These are phyloP conservation scores for Cryphonectria japonica DNA, from an alignment of 2,329 filamentous ascomycete species.

Conservation along the genomic window DNA sequence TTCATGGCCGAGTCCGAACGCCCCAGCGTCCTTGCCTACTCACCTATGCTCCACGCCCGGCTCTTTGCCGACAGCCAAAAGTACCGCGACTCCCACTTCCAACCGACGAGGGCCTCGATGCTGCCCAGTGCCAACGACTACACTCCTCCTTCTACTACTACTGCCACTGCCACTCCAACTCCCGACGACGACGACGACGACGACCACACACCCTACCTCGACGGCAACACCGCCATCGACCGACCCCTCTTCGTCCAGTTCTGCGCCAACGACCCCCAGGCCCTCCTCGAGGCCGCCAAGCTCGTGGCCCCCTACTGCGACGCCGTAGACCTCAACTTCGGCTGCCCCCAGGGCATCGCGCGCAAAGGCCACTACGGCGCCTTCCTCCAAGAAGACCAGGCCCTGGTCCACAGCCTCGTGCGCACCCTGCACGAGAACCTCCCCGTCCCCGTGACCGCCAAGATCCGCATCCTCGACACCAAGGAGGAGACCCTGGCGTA, in stretches of 20 bases:
- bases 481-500: conserved; percentile 87
- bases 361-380: conserved; percentile 88
- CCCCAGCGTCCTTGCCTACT: conserved; percentile 78
- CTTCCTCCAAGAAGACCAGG: conserved; percentile 92
- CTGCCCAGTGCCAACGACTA: conserved; percentile 16
- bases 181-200: conserved; percentile 31
- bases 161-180: conserved; percentile 24
- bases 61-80: conserved; percentile 77
- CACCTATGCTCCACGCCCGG: conserved; percentile 94
- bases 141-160: conserved; percentile 24
- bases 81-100: conserved; percentile 81
- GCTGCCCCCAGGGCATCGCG: conserved; percentile 95
- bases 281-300: conserved; percentile 76
- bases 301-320: conserved; percentile 87
- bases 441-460: conserved; percentile 86
- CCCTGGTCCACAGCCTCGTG: conserved; percentile 80
- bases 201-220: conserved; percentile 60
- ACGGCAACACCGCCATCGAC: conserved; percentile 84
- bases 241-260: conserved; percentile 95
- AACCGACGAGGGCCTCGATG: conserved; percentile 55
- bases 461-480: conserved; percentile 88
- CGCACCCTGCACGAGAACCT: conserved; percentile 79
- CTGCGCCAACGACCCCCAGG: conserved; percentile 85
- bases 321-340: conserved; percentile 92
- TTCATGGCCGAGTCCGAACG: conserved; percentile 74